Evolutionary conservation across 768 basidiomycete species (phyloP).

Genomic region (Clavaria fumosa): DNA sequence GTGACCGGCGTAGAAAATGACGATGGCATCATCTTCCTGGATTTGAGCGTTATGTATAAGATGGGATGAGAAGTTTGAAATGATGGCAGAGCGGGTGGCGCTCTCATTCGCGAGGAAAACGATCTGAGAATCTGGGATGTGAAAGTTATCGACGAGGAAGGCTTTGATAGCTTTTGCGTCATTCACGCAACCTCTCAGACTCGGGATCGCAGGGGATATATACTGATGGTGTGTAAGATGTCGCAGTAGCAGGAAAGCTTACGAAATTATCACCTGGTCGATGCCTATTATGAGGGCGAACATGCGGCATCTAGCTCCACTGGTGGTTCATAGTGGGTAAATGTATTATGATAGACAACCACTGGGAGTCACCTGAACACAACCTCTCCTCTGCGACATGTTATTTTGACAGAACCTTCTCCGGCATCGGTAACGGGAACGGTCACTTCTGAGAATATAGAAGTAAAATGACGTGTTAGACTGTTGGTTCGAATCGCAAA

Average conservation of each 20-base stretch:
- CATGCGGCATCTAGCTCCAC: neutral
- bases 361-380: conserved; percentile 1
- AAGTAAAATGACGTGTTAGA: too few relatives aligned
- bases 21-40: neutral
- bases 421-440: neutral
- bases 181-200: conserved; percentile 3
- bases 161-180: conserved; percentile 2
- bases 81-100: conserved; percentile 3
- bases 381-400: neutral
- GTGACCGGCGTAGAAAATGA: conserved; percentile 3
- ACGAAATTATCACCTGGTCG: neutral
- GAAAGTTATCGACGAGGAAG: neutral
- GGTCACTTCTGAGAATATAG: too few relatives aligned
- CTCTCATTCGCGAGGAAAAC: conserved; percentile 1
- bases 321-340: neutral
- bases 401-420: neutral
- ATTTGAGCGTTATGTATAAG: conserved; percentile 1
- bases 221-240: neutral
- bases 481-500: neutral
- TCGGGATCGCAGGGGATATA: neutral
- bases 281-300: conserved; percentile 3
- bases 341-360: neutral
- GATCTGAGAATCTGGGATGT: conserved; percentile 4
- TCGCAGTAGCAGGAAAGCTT: too few relatives aligned
- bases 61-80: conserved; percentile 1